These are phyloP conservation scores for Ceratocystis huliohia DNA, from an alignment of 2,329 filamentous ascomycete species.

Conservation along the genomic window DNA sequence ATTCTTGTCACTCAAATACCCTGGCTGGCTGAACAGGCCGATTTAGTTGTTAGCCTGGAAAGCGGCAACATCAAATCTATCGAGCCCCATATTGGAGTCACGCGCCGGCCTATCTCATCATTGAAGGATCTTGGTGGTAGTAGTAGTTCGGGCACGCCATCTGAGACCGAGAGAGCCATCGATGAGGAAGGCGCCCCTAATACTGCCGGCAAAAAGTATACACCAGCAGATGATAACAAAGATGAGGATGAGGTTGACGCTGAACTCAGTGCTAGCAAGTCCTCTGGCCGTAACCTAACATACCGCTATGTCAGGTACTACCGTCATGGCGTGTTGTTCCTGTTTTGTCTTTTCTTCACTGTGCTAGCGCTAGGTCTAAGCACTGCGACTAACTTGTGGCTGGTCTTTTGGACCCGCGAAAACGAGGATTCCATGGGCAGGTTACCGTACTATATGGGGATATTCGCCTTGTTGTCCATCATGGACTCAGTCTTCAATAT, in stretches of 20 bases:
- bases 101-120: slow-evolving; percentile 27
- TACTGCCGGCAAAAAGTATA: background rate
- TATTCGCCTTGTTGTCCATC: slow-evolving; percentile 38
- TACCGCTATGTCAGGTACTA: slow-evolving; percentile 35
- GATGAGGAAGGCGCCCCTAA: background rate
- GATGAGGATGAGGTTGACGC: slow-evolving; percentile 20
- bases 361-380: slow-evolving; percentile 15
- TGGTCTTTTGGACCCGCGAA: slow-evolving; percentile 34
- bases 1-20: slow-evolving; percentile 46
- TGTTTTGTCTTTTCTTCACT: slow-evolving; percentile 13
- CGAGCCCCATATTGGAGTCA: slow-evolving; percentile 36
- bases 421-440: slow-evolving; percentile 31
- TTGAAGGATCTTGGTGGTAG: slow-evolving; percentile 28
- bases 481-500: slow-evolving; percentile 34
- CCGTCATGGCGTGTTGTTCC: slow-evolving; percentile 12
- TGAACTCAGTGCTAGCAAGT: slow-evolving; percentile 20
- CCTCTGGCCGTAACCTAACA: slow-evolving; percentile 16
- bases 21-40: slow-evolving; percentile 41
- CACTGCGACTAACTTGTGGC: slow-evolving; percentile 30
- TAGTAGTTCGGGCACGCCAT: slow-evolving; percentile 20
- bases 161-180: slow-evolving; percentile 6
- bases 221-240: background rate
- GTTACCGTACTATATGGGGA: slow-evolving; percentile 39
- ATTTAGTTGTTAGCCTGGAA: slow-evolving; percentile 36
- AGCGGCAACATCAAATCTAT: slow-evolving; percentile 33